These are phyloP conservation scores for Pochonia chlamydosporia DNA, from an alignment of 2,329 filamentous ascomycete species.

Conservation along the genomic window DNA sequence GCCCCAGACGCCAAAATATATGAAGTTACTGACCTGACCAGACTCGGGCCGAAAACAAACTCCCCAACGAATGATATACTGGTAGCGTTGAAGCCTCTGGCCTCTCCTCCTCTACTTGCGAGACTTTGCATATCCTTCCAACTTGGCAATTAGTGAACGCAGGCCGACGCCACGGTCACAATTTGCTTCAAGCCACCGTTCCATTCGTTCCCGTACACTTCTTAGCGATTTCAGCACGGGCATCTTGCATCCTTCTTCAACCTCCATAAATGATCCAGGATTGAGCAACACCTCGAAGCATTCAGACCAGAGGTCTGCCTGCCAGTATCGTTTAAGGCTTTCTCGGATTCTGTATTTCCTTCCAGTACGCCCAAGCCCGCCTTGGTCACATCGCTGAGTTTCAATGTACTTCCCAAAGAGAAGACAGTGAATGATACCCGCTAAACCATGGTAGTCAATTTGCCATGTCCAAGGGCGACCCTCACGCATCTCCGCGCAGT, in stretches of 20 bases:
- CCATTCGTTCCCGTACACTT: constrained; percentile 70
- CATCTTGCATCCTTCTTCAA: constrained; percentile 61
- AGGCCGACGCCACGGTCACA: constrained; percentile 75
- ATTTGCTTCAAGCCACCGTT: constrained; percentile 72
- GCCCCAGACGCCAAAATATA: neutral
- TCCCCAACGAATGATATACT: neutral
- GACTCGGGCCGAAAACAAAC: neutral
- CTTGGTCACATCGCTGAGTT: constrained; percentile 54
- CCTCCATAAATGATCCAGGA: constrained; percentile 59
- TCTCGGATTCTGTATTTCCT: constrained; percentile 78
- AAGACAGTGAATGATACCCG: constrained; percentile 79
- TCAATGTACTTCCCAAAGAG: constrained; percentile 96
- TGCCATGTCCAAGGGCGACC: constrained; percentile 95
- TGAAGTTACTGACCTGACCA: neutral
- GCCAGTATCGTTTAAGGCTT: constrained; percentile 90
- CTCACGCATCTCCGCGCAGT: constrained; percentile 95
- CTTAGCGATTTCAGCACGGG: constrained; percentile 69
- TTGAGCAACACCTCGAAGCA: constrained; percentile 85
- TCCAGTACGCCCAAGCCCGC: constrained; percentile 50
- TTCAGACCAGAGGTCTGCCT: constrained; percentile 81
- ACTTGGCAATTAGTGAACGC: constrained; percentile 60
- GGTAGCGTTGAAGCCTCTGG: neutral
- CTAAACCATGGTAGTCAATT: constrained; percentile 91
- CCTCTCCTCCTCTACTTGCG: constrained; percentile 19
- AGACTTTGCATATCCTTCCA: constrained; percentile 44